Conservation (phyloP, 257 asterid genomes). For the Gentiana dahurica region DNA sequence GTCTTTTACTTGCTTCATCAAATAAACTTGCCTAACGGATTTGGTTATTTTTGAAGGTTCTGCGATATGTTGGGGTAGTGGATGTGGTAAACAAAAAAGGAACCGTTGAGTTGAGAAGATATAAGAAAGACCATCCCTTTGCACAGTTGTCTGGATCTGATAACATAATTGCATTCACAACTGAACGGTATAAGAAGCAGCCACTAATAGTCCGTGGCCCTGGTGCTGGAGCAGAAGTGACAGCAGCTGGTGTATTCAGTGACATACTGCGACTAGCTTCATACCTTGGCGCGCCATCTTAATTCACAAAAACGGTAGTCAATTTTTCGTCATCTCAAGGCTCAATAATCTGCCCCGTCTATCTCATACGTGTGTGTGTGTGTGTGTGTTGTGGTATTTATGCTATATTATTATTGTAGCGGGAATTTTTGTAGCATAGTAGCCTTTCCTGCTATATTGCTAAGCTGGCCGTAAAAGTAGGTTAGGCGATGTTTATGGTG, state of each 20-base stretch:
- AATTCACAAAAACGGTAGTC: slow-evolving; percentile 3
- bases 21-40: background rate
- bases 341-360: background rate
- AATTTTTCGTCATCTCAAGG: background rate
- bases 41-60: slow-evolving; percentile 41
- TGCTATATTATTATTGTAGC: background rate
- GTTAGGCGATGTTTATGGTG: no score
- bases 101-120: slow-evolving; percentile 63
- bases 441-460: background rate
- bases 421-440: background rate
- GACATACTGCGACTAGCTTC: slow-evolving; percentile 95
- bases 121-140: slow-evolving; percentile 81
- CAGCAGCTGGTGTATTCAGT: slow-evolving; percentile 94
- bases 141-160: slow-evolving; percentile 97
- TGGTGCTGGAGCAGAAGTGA: slow-evolving; percentile 99
- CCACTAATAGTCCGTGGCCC: slow-evolving; percentile 95
- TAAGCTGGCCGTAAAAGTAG: no score
- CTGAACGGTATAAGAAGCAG: slow-evolving; percentile 81
- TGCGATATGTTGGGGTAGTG: slow-evolving; percentile 96
- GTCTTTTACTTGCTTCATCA: background rate
- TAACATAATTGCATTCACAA: slow-evolving; percentile 93
- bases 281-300: slow-evolving; percentile 95
- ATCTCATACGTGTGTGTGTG: background rate
- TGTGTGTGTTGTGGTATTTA: background rate
- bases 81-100: slow-evolving; percentile 76